phyloP scores from a whole-genome alignment of 352 stramenopile species.

The Pythium plurisporium region DNA sequence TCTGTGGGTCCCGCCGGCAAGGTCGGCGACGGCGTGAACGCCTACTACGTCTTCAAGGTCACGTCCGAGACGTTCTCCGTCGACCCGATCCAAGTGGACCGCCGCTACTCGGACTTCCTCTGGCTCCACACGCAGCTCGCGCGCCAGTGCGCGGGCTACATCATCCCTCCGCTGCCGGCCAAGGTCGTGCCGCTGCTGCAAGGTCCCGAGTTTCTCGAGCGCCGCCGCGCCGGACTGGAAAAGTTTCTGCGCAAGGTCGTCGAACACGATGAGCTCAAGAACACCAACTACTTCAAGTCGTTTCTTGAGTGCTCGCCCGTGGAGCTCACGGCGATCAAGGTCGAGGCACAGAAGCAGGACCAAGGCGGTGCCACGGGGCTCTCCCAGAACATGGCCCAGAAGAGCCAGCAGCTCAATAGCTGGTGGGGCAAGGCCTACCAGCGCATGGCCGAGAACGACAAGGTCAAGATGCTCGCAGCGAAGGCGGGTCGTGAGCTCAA shows the following conservation, averaged over 20 bases:
- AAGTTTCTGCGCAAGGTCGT: constrained; percentile 77
- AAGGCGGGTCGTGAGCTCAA: constrained; percentile 43
- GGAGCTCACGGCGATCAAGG: constrained; percentile 69
- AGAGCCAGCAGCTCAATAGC: constrained; percentile 64
- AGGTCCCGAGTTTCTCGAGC: constrained; percentile 75
- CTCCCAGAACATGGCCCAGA: constrained; percentile 39
- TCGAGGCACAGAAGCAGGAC: constrained; percentile 24
- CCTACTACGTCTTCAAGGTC: constrained; percentile 80
- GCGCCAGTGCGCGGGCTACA: constrained; percentile 75
- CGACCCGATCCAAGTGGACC: constrained; percentile 49
- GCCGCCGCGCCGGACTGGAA: constrained; percentile 66
- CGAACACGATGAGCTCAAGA: constrained; percentile 66
- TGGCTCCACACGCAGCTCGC: constrained; percentile 73
- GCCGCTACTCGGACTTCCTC: constrained; percentile 82
- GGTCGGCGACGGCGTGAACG: constrained; percentile 80
- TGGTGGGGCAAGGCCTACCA: constrained; percentile 84
- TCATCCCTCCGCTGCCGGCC: constrained; percentile 74
- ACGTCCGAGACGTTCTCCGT: constrained; percentile 45
- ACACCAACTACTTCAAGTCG: constrained; percentile 60
- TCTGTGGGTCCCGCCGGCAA: constrained; percentile 66
- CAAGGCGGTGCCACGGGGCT: background rate
- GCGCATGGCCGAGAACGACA: constrained; percentile 75
- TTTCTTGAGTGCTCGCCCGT: constrained; percentile 77
- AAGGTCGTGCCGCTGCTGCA: constrained; percentile 79
- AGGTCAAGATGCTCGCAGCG: constrained; percentile 58